Evolutionary conservation across 2,329 filamentous ascomycete species (phyloP), one percentile per base, ranked within the genome.

Genomic region (Endoconidiophora polonica): DNA sequence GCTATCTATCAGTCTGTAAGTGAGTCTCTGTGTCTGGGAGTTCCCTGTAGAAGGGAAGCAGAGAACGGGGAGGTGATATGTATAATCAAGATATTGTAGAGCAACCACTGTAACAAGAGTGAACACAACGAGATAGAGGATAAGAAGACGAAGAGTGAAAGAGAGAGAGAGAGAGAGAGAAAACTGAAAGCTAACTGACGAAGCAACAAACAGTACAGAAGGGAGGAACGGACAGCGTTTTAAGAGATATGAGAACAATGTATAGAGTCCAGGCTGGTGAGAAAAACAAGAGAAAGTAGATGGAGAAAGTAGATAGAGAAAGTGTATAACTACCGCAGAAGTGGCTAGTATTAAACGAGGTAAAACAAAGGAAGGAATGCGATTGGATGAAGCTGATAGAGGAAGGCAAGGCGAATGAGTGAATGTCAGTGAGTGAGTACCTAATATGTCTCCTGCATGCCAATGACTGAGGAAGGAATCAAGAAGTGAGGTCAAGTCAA

Each of bases 391-490:
- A 24, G 24, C 18, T 38, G 44, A 20, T 37, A 38, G 44, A 46
- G 44, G 44, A 46, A 46, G 37, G 44, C 36, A 37, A 46, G 44
- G 44, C 44, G 44, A 46, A 46, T 38, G 44, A 46, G 38, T 46
- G 44, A 46, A 46, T 46, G 44, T 38, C 33, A 46, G 44, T 46
- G 44, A 46, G 44, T 38, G 37, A 37, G 38, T 46, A 46, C 44
- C 44, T 37, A 37, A 46, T 23, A n/a, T 24, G 44, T 33, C 29
- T 49, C 29, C 40, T 49, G 41, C 47, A 41, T 49, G 47, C 47
- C 47, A 49, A 41, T 49, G 40, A 43, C 22, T 47, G 47, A 36
- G 29, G 39, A 20, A 44, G 47, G 47, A 49, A 49, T 49, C 29
- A 44, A 39, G 42, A 36, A 12, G n/a, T 42, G 29, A 22, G 38